Percentiles rank a stretch among this genome's conserved stretches.
Conservation (phyloP, 176 grass and related monocot genomes). For the Carex parvula region DNA sequence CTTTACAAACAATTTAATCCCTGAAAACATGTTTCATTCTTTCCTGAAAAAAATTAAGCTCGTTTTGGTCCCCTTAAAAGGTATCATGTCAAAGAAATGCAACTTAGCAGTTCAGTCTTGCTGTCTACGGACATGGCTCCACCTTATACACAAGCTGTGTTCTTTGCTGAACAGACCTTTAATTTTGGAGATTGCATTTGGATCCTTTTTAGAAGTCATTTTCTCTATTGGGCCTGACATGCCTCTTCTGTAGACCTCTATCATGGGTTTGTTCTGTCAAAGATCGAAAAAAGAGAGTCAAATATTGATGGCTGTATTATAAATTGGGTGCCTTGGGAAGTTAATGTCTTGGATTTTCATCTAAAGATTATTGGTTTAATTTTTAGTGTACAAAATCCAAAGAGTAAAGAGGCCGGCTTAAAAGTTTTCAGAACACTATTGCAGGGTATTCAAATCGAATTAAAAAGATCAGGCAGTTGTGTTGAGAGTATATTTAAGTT, state of each 20-base stretch:
- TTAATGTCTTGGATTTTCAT: constrained; percentile 43
- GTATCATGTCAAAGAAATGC: constrained; percentile 57
- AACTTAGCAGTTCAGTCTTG: constrained; percentile 48
- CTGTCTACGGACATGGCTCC: constrained; percentile 71
- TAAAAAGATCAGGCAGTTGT: constrained; percentile 30
- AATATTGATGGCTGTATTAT: constrained; percentile 28
- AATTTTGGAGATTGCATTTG: constrained; percentile 51
- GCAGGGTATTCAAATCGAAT: constrained; percentile 45
- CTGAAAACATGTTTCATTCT: constrained; percentile 26
- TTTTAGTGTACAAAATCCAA: constrained; percentile 41
- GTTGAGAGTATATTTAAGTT: constrained; percentile 51
- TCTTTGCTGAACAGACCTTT: constrained; percentile 49
- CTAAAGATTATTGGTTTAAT: constrained; percentile 57
- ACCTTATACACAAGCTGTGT: constrained; percentile 74
- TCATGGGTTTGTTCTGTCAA: constrained; percentile 53
- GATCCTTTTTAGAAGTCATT: constrained; percentile 57
- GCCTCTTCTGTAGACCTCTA: constrained; percentile 61
- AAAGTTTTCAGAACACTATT: constrained; percentile 59
- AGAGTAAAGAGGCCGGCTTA: constrained; percentile 40
- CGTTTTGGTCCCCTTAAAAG: constrained; percentile 62
- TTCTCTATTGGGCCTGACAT: constrained; percentile 46
- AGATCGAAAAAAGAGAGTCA: constrained; percentile 29
- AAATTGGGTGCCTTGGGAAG: constrained; percentile 77
- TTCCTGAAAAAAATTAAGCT: constrained; percentile 68
- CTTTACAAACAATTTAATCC: constrained; percentile 1